Conservation (phyloP, 2,329 filamentous ascomycete genomes). For the Anthostomella pinea region DNA sequence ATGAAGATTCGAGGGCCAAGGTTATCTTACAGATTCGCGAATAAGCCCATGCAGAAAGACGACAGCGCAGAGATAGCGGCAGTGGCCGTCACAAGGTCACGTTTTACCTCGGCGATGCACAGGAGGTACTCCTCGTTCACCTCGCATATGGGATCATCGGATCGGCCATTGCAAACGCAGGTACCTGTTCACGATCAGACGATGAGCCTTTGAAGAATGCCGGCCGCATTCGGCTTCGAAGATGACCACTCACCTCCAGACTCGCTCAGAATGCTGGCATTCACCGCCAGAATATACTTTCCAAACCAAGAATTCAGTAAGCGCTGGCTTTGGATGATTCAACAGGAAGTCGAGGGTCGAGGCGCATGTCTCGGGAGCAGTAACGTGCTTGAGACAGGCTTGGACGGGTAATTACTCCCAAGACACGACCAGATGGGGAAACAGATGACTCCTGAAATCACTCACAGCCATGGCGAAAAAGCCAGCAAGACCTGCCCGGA, state of each 20-base stretch:
- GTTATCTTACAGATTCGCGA: conserved; percentile 65
- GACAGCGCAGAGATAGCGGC: conserved; percentile 77
- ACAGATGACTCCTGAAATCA: too few relatives aligned
- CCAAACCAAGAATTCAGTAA: too few relatives aligned
- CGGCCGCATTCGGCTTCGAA: too few relatives aligned
- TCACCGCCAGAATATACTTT: conserved; percentile 43
- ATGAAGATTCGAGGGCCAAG: not conserved
- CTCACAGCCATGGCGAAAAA: conserved; percentile 67
- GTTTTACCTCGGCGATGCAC: conserved; percentile 64
- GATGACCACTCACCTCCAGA: conserved; percentile 45
- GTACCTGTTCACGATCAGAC: conserved; percentile 64
- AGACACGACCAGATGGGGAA: too few relatives aligned
- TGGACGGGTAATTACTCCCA: too few relatives aligned
- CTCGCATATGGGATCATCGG: conserved; percentile 51
- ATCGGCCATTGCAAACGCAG: conserved; percentile 63
- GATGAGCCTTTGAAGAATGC: too few relatives aligned
- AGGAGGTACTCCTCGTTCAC: conserved; percentile 58
- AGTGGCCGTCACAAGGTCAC: conserved; percentile 80
- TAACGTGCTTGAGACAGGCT: too few relatives aligned
- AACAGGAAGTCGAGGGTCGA: too few relatives aligned
- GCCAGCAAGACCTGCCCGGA: conserved; percentile 77
- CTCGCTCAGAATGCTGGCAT: conserved; percentile 30
- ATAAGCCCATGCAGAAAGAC: conserved; percentile 79
- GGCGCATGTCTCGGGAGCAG: too few relatives aligned
- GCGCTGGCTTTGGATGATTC: too few relatives aligned